Base-by-base conservation (phyloP, 2,329 filamentous ascomycete species). In the Aspergillus fijiensis region DNA sequence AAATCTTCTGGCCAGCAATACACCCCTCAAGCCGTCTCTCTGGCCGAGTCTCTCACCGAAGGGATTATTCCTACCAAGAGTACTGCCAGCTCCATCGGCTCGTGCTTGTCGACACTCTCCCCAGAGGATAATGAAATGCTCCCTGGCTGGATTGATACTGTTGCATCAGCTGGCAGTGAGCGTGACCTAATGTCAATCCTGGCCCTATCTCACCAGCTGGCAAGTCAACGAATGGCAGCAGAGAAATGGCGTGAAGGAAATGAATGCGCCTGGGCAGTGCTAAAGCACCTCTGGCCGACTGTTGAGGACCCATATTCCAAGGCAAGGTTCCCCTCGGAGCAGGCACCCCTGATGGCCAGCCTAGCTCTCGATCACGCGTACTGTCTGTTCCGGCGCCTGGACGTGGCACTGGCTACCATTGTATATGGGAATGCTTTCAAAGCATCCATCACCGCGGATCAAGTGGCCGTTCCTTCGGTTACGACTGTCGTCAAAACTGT, bases 391-490 rank as follows among this genome's bases (percentile, higher is more conserved):
- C 72, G 72, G 14, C 69, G 66, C 23, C 56, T 75, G 42, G 68
- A 74, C 58, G 63, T 75, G 11, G 63, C 68, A 1, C 65, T 69
- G 16, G 69, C 71, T 14, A 71, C 67, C 4, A 53, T 59, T 2
- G 69, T 75, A 7, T 75, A 75, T 27, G 71, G 71, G 10, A 75
- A 75, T 58, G 70, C 73, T 1, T 73, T 75, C 54, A 71, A 69
- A 21, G 72, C 70, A 2, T 67, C 72, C 19, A 62, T 74, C 29
- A 63, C 65, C 2, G 72, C 73, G 0, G 72, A 74, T 6, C 70
- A 63, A 35, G 72, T 74, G 0, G 67, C 72, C 9, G 72, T 74
- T 11, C 63, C 69, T 2, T 71, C 70, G 10, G 69, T 74, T 6
- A 64, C 69, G 11, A 67, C 70, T 3, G 72, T 73, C 2, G 69